Conservation (phyloP, 768 basidiomycete genomes). For the Clathrus columnatus region DNA sequence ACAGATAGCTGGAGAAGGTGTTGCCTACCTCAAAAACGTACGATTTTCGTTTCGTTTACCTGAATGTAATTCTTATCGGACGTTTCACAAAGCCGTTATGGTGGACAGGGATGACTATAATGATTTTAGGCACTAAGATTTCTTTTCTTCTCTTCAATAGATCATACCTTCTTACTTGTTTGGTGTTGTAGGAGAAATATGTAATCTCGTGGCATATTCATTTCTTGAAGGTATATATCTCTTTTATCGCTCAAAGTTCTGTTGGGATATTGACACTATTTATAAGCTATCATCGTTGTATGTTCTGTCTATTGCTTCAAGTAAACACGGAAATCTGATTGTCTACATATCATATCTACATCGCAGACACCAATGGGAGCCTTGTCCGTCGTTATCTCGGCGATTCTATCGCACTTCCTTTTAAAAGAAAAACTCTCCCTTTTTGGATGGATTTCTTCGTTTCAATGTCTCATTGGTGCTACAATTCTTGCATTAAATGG, state of each 20-base stretch:
- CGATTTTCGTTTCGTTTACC: conserved; percentile 23
- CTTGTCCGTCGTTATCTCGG: conserved; percentile 91
- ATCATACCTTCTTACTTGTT: neutral
- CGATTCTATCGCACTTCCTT: conserved; percentile 86
- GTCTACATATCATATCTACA: too few species aligned
- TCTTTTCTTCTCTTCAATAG: neutral
- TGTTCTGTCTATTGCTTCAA: conserved; percentile 2
- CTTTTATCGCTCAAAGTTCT: neutral
- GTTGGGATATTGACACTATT: conserved; percentile 62
- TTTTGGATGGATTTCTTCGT: conserved; percentile 96
- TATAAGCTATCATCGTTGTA: conserved; percentile 8
- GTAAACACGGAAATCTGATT: too few species aligned
- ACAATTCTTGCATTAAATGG: conserved; percentile 88
- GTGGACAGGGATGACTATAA: conserved; percentile 94
- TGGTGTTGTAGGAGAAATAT: conserved; percentile 10
- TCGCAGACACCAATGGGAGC: conserved; percentile 86
- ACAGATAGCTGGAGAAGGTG: conserved; percentile 72
- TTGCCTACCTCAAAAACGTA: conserved; percentile 91
- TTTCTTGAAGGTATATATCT: conserved; percentile 48
- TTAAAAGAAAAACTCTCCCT: conserved; percentile 89
- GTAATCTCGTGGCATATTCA: conserved; percentile 53
- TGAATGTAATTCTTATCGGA: conserved; percentile 8
- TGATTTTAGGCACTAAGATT: conserved; percentile 73
- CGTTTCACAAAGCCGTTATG: conserved; percentile 53
- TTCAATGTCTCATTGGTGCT: conserved; percentile 84